Percentiles rank a stretch among this genome's conserved stretches.
Conservation (phyloP, 306 rosid genomes). For the Sicyos baderoa region DNA sequence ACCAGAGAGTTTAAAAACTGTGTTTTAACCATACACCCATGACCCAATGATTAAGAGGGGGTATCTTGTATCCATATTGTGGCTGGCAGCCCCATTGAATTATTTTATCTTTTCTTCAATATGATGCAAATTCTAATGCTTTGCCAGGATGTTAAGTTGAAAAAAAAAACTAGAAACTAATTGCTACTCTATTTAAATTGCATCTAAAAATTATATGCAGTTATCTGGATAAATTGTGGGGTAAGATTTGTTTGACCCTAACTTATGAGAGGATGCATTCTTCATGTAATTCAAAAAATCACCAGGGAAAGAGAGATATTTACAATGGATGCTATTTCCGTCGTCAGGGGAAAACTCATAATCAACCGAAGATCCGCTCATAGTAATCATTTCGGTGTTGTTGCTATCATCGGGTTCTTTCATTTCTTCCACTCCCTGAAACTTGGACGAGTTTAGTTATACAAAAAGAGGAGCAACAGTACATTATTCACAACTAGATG, state of each 20-base stretch:
- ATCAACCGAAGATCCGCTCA: slow-evolving; percentile 30
- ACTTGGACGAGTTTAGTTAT: slow-evolving; percentile 8
- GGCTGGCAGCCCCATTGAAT: background rate
- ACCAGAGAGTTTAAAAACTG: background rate
- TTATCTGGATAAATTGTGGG: no score
- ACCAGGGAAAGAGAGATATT: slow-evolving; percentile 14
- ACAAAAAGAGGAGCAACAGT: background rate
- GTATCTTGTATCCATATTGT: background rate
- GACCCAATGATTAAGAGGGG: background rate
- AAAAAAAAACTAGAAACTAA: background rate
- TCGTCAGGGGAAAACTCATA: slow-evolving; percentile 41
- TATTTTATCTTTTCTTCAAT: background rate
- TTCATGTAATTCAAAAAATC: background rate
- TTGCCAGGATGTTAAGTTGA: background rate
- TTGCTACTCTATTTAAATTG: background rate
- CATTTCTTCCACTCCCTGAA: slow-evolving; percentile 50
- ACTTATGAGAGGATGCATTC: background rate
- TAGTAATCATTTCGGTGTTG: slow-evolving; percentile 26
- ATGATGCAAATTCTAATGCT: background rate
- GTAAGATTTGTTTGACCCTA: background rate
- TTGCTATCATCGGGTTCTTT: slow-evolving; percentile 41
- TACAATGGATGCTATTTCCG: slow-evolving; percentile 53
- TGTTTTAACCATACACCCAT: background rate
- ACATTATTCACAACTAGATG: background rate
- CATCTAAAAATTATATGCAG: background rate